phyloP scores from a whole-genome alignment of 2,329 filamentous ascomycete species.

The Corynespora cassiicola region DNA sequence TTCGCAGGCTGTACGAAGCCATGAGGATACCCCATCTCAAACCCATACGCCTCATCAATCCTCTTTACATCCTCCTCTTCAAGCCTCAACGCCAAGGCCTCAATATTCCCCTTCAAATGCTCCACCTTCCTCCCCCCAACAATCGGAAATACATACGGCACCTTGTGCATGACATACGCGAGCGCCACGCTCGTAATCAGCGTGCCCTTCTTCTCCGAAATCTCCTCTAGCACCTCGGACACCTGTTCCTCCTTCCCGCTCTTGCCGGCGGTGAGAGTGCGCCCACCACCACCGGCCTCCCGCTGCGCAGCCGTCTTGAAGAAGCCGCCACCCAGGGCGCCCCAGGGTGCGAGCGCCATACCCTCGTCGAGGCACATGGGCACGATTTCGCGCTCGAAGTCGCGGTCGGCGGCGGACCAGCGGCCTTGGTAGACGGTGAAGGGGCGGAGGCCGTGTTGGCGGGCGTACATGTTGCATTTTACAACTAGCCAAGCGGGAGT shows the following conservation, averaged over 20 bases:
- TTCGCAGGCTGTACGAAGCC: slow-evolving; percentile 26
- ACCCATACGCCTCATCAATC: slow-evolving; percentile 67
- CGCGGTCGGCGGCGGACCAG: slow-evolving; percentile 50
- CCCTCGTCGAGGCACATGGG: slow-evolving; percentile 52
- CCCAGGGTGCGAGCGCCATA: slow-evolving; percentile 62
- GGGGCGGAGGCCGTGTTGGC: slow-evolving; percentile 46
- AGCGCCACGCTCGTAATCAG: slow-evolving; percentile 68
- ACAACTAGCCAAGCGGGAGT: slow-evolving; percentile 50
- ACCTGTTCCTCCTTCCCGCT: slow-evolving; percentile 59
- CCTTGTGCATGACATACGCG: slow-evolving; percentile 76
- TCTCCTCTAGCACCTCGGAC: slow-evolving; percentile 64
- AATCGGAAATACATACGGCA: slow-evolving; percentile 75
- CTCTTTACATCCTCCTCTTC: slow-evolving; percentile 67
- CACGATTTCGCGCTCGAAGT: slow-evolving; percentile 55
- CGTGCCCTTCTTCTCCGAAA: slow-evolving; percentile 63
- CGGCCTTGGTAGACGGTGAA: slow-evolving; percentile 51
- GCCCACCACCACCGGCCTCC: slow-evolving; percentile 50
- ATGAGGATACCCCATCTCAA: slow-evolving; percentile 71
- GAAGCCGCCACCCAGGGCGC: slow-evolving; percentile 50
- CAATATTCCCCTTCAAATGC: slow-evolving; percentile 74
- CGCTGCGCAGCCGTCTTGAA: slow-evolving; percentile 54
- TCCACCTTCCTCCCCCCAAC: slow-evolving; percentile 73
- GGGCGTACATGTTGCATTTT: slow-evolving; percentile 43
- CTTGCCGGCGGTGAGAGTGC: slow-evolving; percentile 44
- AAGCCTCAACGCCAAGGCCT: slow-evolving; percentile 68